Percentiles rank a stretch among this genome's conserved stretches.
phyloP scores from a whole-genome alignment of 441 rosid genomes.

The Pelargonium exstipulatum region DNA sequence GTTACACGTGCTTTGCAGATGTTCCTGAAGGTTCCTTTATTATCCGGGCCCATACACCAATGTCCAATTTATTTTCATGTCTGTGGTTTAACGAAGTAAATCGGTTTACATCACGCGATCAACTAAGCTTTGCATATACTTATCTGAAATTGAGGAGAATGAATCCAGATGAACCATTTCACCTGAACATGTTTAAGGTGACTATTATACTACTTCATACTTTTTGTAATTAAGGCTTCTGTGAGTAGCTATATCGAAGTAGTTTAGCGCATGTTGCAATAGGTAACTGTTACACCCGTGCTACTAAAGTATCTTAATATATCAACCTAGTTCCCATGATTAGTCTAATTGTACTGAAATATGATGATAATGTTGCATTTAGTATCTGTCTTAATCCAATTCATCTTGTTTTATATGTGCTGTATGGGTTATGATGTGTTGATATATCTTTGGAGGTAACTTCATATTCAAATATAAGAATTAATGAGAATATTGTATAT shows the following conservation, averaged over 20 bases:
- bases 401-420: too few species aligned
- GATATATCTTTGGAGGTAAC: too few species aligned
- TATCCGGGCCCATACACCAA: constrained; percentile 78
- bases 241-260: not conserved
- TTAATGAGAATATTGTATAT: too few species aligned
- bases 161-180: constrained; percentile 65
- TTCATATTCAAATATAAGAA: too few species aligned
- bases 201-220: not conserved
- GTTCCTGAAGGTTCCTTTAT: constrained; percentile 97
- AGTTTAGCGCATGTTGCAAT: constrained; percentile 2
- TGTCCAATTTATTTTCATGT: constrained; percentile 90
- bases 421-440: too few species aligned
- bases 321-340: too few species aligned
- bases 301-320: not conserved
- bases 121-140: constrained; percentile 85
- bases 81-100: constrained; percentile 93
- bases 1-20: constrained; percentile 41
- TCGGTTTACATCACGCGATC: constrained; percentile 87
- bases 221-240: not conserved
- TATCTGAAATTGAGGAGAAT: constrained; percentile 70
- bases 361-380: too few species aligned
- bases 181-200: constrained; percentile 86
- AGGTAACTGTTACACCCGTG: not conserved
- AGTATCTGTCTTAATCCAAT: too few species aligned
- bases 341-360: too few species aligned